Evolutionary conservation across 257 asterid genomes (phyloP), one percentile per base, ranked within the genome.

Genomic region (Apocynum venetum): DNA sequence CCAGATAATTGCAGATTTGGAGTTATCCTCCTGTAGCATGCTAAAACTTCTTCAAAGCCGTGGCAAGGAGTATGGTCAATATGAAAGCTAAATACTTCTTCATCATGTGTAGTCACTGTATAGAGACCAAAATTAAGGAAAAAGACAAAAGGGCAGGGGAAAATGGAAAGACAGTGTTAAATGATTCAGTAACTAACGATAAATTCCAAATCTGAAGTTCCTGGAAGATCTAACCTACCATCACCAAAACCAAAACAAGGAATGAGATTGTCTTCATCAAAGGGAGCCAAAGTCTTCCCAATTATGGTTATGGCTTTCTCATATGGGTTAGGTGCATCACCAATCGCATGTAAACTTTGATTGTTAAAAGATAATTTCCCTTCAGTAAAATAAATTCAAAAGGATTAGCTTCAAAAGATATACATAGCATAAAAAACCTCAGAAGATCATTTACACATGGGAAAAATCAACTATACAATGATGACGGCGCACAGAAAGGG

Each of bases 191-290:
- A 52, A 52, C 76, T 76, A 65, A 56, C 49, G 36, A 73, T 55
- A 69, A 55, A 57, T 25, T 38, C 55, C 8, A 47, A 8, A 82
- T 7, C 35, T 20, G 25, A 57, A 19, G 10, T 59, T 40, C 41
- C 1, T 3, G 35, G 31, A 19, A 36, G 4, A 43, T 14, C 38
- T 66, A 78, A 83, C 93, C 71, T 76, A 92, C 97, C 97, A 87
- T 92, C 96, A 43, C 97, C 97, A 83, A 92, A 92, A 40, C 97
- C 97, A 55, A 91, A 92, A 89, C 97, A 92, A 71, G 96, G 97
- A 81, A 92, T 92, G 77, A 91, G 69, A 80, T 92, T 86, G 85
- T 91, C 97, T 85, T 91, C 97, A 82, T 91, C 97, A 68, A 92
- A 91, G 12, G 96, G 92, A 66, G 97, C 89, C 87, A 92, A 81